Evolutionary conservation across 1,284 basidiomycete species (phyloP), one percentile per base, ranked within the genome.

Genomic region (Cystobasidium slooffiae): DNA sequence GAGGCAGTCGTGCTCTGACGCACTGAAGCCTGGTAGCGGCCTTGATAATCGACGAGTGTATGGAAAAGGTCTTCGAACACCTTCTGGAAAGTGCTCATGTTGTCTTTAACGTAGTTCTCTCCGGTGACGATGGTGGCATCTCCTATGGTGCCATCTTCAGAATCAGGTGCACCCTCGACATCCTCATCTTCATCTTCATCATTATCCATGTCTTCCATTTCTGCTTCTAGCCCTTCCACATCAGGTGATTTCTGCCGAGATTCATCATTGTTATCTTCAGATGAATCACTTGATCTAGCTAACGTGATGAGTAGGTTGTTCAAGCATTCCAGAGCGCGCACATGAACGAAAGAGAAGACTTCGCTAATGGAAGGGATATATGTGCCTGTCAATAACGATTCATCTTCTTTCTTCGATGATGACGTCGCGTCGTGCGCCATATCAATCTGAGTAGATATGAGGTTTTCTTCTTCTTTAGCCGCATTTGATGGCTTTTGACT

Each of bases 241-340:
- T 49, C n/a, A 6, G 63, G 6, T 24, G 31, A 31, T 31, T 5
- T 31, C 31, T 43, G 14, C 24, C 7, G 16, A 47, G 43, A 10
- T 5, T 1, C 43, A 18, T 4, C 44, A 41, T 41, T 31, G 22
- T n/a, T 10, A 16, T 43, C 46, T 7, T 66, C 37, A 37, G n/a
- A 8, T n/a, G 64, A 74, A 70, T 47, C 69, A 63, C 22, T 18
- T 18, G 75, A 74, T n/a, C 83, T 81, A 4, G 82, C 81, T 12
- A 82, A 85, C 1, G 92, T 90, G 63, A 96, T 85, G 79, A 95
- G 90, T 16, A 94, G 86, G 82, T 97, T 97, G 81, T 93, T 95
- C 72, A 97, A 86, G 78, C 93, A 94, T 82, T 96, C 93, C 63
- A 95, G 85, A 7, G 93, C 92, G 75, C 89, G 86, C 64, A 93